Evolutionary conservation across 2,329 filamentous ascomycete genomes (phyloP).

Genomic region (Ilyonectria destructans): DNA sequence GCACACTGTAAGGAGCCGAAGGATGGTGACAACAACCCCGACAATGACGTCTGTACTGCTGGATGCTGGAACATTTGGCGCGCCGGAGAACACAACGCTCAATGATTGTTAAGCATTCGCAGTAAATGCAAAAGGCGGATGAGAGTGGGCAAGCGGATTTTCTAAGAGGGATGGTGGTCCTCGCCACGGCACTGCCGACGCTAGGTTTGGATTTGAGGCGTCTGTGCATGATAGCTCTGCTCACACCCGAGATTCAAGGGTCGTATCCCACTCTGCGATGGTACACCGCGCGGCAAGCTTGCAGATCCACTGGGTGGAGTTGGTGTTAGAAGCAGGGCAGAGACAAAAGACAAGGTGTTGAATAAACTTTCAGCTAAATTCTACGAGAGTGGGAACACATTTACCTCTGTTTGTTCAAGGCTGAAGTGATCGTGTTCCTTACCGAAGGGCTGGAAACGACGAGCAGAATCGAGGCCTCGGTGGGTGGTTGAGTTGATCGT

Average conservation of each 20-base stretch:
- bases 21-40: no score
- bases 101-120: background rate
- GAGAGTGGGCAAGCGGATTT: background rate
- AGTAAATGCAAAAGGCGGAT: background rate
- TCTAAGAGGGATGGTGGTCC: background rate
- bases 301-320: slow-evolving; percentile 4
- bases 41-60: no score
- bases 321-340: background rate
- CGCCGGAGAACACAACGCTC: background rate
- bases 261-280: background rate
- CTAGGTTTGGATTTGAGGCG: background rate
- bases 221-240: slow-evolving; percentile 2
- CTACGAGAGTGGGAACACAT: slow-evolving; percentile 11
- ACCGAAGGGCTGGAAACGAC: background rate
- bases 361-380: background rate
- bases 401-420: background rate
- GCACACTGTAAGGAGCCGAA: no score
- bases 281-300: slow-evolving; percentile 1
- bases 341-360: background rate
- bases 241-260: slow-evolving; percentile 3
- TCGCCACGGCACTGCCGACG: background rate
- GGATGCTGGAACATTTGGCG: no score
- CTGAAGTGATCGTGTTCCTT: background rate
- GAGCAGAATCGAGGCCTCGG: background rate
- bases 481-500: background rate